phyloP scores from a whole-genome alignment of 768 basidiomycete species.

The Leccinum disarticulatum region DNA sequence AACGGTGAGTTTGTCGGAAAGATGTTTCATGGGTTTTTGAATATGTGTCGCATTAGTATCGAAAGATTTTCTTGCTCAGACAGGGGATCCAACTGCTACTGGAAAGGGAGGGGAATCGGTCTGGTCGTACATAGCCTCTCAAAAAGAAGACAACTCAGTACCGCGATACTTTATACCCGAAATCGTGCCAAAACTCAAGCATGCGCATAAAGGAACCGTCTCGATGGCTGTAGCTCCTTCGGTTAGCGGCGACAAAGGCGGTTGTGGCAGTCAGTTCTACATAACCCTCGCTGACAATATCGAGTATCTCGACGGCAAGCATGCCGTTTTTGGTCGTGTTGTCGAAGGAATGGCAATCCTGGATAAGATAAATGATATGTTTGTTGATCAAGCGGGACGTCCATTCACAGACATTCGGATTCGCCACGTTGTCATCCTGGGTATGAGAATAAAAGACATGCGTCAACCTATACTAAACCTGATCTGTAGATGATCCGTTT shows the following conservation, averaged over 20 bases:
- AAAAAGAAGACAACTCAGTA: slow-evolving; percentile 31
- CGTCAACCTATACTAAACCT: slow-evolving; percentile 2
- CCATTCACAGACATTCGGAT: slow-evolving; percentile 95
- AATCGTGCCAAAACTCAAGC: slow-evolving; percentile 79
- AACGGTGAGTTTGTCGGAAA: slow-evolving; percentile 65
- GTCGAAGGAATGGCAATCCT: slow-evolving; percentile 93
- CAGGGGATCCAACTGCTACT: slow-evolving; percentile 94
- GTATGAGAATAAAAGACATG: slow-evolving; percentile 39
- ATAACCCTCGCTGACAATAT: slow-evolving; percentile 88
- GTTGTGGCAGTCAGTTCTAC: slow-evolving; percentile 96
- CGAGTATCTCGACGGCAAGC: slow-evolving; percentile 93
- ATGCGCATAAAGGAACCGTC: slow-evolving; percentile 80
- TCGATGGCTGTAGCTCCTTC: slow-evolving; percentile 97
- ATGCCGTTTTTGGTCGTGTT: slow-evolving; percentile 94
- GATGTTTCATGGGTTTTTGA: slow-evolving; percentile 1
- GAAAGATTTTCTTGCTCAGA: slow-evolving; percentile 95
- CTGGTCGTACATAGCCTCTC: slow-evolving; percentile 70
- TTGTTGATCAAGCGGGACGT: slow-evolving; percentile 81
- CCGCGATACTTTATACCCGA: slow-evolving; percentile 91
- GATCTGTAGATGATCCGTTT: slow-evolving; percentile 83
- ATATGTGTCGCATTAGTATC: slow-evolving; percentile 57
- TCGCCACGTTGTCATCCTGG: slow-evolving; percentile 92
- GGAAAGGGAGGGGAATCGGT: slow-evolving; percentile 93
- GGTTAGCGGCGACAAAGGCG: slow-evolving; percentile 61
- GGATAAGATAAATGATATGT: slow-evolving; percentile 90